Percentiles rank a stretch among this genome's conserved stretches.
Conservation (phyloP, 2,329 filamentous ascomycete genomes). For the Beauveria scarabaeidicola region DNA sequence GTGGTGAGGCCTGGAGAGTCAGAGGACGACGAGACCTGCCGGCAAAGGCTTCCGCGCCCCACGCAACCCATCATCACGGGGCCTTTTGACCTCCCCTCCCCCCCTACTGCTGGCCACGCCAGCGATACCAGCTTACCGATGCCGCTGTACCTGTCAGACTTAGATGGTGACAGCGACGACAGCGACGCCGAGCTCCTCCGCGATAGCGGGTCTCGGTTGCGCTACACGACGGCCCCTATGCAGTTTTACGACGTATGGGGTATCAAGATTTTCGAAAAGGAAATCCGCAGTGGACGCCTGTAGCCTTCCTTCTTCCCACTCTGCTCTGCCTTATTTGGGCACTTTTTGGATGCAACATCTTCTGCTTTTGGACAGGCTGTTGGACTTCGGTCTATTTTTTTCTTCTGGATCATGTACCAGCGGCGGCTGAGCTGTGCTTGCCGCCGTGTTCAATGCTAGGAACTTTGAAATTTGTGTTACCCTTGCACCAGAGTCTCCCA, state of each 20-base stretch:
- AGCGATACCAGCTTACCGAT: conserved; percentile 21
- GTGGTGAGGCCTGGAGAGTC: conserved; percentile 34
- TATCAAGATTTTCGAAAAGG: conserved; percentile 51
- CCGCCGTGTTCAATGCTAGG: neutral
- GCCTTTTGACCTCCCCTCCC: neutral
- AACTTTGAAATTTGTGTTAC: neutral
- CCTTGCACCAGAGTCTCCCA: neutral
- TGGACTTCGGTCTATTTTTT: neutral
- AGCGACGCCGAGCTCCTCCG: conserved; percentile 27
- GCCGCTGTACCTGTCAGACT: conserved; percentile 22
- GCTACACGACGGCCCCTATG: conserved; percentile 28
- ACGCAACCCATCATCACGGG: conserved; percentile 15
- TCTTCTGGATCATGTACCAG: neutral
- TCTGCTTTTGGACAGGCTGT: neutral
- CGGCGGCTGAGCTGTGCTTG: conserved; percentile 1
- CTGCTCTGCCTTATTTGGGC: neutral
- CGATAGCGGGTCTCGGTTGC: conserved; percentile 24
- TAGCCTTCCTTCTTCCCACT: conserved; percentile 12
- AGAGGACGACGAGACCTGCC: conserved; percentile 15
- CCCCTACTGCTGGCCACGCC: conserved; percentile 2
- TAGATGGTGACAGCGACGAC: conserved; percentile 25
- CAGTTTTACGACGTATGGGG: conserved; percentile 35
- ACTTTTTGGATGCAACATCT: neutral
- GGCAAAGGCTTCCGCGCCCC: conserved; percentile 18
- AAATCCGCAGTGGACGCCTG: conserved; percentile 33